Evolutionary conservation across 352 stramenopile species (phyloP), one percentile per base, ranked within the genome.

Genomic region (Globisporangium iwayamae): DNA sequence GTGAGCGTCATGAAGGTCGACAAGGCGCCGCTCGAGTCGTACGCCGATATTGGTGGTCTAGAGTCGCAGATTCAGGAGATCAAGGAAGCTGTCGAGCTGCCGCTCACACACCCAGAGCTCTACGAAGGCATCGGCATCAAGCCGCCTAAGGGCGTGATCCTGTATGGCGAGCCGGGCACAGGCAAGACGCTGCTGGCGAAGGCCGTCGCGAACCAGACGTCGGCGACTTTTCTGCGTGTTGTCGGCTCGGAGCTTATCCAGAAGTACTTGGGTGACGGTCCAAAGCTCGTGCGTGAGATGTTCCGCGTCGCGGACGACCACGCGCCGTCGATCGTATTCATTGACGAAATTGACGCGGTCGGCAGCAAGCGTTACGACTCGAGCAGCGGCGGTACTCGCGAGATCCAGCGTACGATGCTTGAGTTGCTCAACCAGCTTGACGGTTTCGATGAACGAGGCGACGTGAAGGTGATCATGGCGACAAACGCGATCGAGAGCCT

Each of bases 381-480:
- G 43, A 98, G 88, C 75, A 99, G 91, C 34, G 97, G 97, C 47
- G 98, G 98, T 38, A 99, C 97, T 1, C 85, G 96, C 62, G 98
- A 99, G 81, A 99, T 99, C 71, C 98, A 99, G 85, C 96, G 98
- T 73, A 99, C 98, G 46, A 99, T 99, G 98, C 87, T 99, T 54
- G 98, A 99, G 79, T 85, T 99, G 36, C 79, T 99, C 10, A 99
- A 99, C 79, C 98, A 99, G 81, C 86, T 99, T 48, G 98, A 99
- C 77, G 98, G 98, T 48, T 99, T 99, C 67, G 98, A 99, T 73
- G 97, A 99, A 76, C 88, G 97, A 45, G 96, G 96, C 11, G 97
- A 99, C 70, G 97, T 99, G 58, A 99, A 99, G 89, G 90, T 99
- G 51, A 99, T 99, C 75, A 99, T 99, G 98, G 98, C 98, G 8